These are phyloP conservation scores for Schizochytrium sp. DNA, from an alignment of 108 stramenopile genomes.

Conservation along the genomic window DNA sequence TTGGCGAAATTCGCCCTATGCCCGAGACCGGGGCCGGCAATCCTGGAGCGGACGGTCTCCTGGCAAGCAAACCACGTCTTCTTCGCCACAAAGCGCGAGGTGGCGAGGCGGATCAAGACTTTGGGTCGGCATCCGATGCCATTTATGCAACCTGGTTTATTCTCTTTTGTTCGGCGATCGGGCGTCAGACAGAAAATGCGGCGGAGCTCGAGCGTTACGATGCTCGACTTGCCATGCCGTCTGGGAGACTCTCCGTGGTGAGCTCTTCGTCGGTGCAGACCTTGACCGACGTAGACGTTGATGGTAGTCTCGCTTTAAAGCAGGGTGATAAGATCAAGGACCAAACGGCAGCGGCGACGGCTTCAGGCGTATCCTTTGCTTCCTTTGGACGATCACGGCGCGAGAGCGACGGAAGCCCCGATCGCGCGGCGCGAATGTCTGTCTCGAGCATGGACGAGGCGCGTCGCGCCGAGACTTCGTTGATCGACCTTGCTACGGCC, in stretches of 20 bases:
- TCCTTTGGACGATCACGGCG: too few relatives aligned
- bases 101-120: not conserved
- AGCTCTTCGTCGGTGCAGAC: not conserved
- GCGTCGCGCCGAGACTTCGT: not conserved
- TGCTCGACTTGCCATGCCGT: not conserved
- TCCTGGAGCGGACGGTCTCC: not conserved
- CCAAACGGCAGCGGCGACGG: too few relatives aligned
- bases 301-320: not conserved
- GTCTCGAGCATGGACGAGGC: not conserved
- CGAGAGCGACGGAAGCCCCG: too few relatives aligned
- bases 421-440: not conserved
- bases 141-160: constrained; percentile 14
- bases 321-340: too few relatives aligned
- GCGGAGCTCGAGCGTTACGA: not conserved
- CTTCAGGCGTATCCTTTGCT: too few relatives aligned
- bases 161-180: not conserved
- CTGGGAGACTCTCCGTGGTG: not conserved
- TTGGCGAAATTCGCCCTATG: constrained; percentile 7
- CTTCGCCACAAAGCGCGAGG: not conserved
- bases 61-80: not conserved
- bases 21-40: not conserved
- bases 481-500: not conserved
- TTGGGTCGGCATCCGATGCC: not conserved
- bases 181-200: not conserved
- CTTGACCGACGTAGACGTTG: not conserved